Base-by-base conservation (phyloP, 352 stramenopile species). In the Globisporangium nodosum region DNA sequence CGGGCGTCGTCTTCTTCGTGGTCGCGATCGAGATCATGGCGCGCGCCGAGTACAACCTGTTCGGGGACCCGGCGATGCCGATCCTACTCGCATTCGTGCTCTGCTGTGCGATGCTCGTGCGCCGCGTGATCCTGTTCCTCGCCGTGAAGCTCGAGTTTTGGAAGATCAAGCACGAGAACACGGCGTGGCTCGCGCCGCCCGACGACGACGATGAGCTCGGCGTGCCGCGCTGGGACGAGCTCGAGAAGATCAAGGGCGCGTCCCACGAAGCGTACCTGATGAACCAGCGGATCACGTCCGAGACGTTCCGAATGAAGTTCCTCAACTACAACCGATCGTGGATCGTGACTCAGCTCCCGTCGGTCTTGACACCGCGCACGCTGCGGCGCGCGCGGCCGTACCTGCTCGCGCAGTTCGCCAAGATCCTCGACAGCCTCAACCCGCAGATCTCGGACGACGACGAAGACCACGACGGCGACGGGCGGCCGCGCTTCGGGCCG, bases 231-330 rank as follows among this genome's bases (percentile, higher is more conserved):
- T 97, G 87, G 87, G 91, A 97, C 56, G 90, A 98, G 42, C 73
- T 96, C 0, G 88, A 96, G 56, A 90, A 94, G 24, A 94, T 98
- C 49, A 93, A 98, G 66, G 84, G 90, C n/a, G 92, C 87, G 39
- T 96, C 82, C 5, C 92, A 98, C 67, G 94, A 98, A 66, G 82
- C 90, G 2, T 98, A 97, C 65, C 60, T 98, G 63, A 98, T 99
- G 92, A 98, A 99, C 70, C 92, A 98, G 70, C 80, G 90, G 15
- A 97, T 99, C 62, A 97, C 94, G 21, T 95, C 78, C 16, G 96
- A 99, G 58, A 98, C 94, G 5, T 99, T 99, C 69, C 88, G 96
- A 15, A 97, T 96, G 75, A 98, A 98, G 66, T 99, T 99, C 68
- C 79, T 99, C 20, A 92, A 97, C 66, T 98, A 99, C 81, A 99